Conservation (phyloP, 2,329 filamentous ascomycete genomes). For the Setomelanomma holmii region DNA sequence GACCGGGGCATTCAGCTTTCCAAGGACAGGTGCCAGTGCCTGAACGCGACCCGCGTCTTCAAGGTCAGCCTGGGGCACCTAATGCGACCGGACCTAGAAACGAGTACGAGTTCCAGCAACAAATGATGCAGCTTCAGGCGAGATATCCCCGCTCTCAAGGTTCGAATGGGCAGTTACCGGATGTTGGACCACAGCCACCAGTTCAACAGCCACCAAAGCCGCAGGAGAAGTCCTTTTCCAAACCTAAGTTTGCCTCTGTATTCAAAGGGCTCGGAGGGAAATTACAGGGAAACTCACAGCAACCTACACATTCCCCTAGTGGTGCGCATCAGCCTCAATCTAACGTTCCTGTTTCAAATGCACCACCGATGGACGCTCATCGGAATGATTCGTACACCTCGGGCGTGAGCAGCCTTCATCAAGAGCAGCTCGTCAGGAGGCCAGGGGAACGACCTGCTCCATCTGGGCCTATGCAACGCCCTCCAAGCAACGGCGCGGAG, state of each 20-base stretch:
- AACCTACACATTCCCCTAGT: slow-evolving; percentile 8
- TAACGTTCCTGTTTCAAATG: no score
- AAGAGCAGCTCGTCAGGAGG: slow-evolving; percentile 21
- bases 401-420: slow-evolving; percentile 28
- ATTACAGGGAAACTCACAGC: slow-evolving; percentile 19
- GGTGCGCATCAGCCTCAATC: slow-evolving; percentile 1
- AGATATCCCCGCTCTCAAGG: slow-evolving; percentile 51
- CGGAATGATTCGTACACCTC: slow-evolving; percentile 34
- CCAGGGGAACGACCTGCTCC: slow-evolving; percentile 22
- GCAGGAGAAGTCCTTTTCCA: slow-evolving; percentile 33
- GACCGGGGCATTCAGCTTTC: slow-evolving; percentile 12
- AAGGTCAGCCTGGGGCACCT: slow-evolving; percentile 14
- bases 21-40: slow-evolving; percentile 13
- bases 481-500: slow-evolving; percentile 35
- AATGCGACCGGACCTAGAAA: slow-evolving; percentile 23
- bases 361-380: slow-evolving; percentile 11
- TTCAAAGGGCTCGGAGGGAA: slow-evolving; percentile 53
- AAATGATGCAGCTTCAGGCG: slow-evolving; percentile 39
- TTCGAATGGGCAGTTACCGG: slow-evolving; percentile 50
- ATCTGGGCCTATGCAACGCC: slow-evolving; percentile 23
- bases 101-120: slow-evolving; percentile 40
- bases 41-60: slow-evolving; percentile 20
- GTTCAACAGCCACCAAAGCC: slow-evolving; percentile 27
- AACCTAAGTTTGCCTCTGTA: slow-evolving; percentile 47
- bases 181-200: slow-evolving; percentile 41